Evolutionary conservation across 1,284 basidiomycete genomes (phyloP).

Genomic region (Melanopsichium pennsylvanicum): DNA sequence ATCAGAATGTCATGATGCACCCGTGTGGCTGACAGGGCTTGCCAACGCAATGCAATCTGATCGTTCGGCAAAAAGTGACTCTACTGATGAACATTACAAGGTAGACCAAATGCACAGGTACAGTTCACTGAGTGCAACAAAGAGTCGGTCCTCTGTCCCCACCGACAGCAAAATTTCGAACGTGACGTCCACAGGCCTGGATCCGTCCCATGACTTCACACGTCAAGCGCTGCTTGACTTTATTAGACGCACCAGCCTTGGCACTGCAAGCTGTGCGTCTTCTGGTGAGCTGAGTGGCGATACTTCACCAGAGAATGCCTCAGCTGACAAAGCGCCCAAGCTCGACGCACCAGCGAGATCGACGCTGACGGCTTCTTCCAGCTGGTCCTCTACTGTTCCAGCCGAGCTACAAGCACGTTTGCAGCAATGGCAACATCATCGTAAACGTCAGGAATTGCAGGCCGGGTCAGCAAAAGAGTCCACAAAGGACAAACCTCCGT

Average conservation of each 20-base stretch:
- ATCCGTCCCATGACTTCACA: constrained; percentile 18
- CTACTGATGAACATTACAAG: no score
- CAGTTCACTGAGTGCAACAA: no score
- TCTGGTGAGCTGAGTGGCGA: background rate
- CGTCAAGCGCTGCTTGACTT: constrained; percentile 27
- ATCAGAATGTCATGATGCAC: background rate
- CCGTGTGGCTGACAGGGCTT: background rate
- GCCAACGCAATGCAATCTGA: background rate
- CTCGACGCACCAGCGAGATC: background rate
- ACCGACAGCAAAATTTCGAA: background rate
- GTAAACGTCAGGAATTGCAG: constrained; percentile 8
- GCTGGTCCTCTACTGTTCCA: background rate
- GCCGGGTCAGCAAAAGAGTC: background rate
- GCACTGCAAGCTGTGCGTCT: background rate
- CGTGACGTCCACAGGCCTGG: background rate
- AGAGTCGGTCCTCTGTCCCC: no score
- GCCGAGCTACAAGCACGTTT: constrained; percentile 14
- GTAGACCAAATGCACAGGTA: no score
- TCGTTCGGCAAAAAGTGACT: background rate
- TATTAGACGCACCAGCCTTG: constrained; percentile 23
- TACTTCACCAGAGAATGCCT: background rate
- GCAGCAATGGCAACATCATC: constrained; percentile 15
- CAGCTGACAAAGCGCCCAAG: background rate
- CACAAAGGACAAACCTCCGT: background rate
- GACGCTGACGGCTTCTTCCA: background rate